phyloP scores from a whole-genome alignment of 2,329 filamentous ascomycete species.

The Penicillium sclerotigenum region DNA sequence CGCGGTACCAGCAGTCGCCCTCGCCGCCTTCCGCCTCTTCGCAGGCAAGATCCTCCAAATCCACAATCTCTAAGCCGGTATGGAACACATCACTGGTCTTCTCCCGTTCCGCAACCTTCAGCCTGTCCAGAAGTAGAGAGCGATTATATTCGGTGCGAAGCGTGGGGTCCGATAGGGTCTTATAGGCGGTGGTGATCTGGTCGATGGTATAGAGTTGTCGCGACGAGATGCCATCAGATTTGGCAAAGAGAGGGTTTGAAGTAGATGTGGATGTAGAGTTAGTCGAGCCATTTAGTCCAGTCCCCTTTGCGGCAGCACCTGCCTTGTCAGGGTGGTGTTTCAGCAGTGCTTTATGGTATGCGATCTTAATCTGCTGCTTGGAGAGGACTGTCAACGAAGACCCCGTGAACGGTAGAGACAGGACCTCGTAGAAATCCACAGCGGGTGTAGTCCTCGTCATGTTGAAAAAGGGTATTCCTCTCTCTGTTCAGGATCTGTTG shows the following conservation, averaged over 20 bases:
- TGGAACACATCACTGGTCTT: slow-evolving; percentile 41
- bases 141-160: slow-evolving; percentile 51
- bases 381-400: slow-evolving; percentile 26
- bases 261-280: background rate
- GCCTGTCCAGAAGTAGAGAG: slow-evolving; percentile 36
- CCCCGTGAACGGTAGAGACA: slow-evolving; percentile 35
- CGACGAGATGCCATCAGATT: background rate
- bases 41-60: slow-evolving; percentile 54
- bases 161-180: slow-evolving; percentile 47
- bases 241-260: background rate
- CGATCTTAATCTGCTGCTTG: slow-evolving; percentile 49
- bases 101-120: slow-evolving; percentile 23
- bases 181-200: slow-evolving; percentile 58
- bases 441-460: slow-evolving; percentile 16
- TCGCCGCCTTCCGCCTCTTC: slow-evolving; percentile 34
- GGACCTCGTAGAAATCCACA: slow-evolving; percentile 41
- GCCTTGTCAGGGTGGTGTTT: slow-evolving; percentile 59
- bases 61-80: slow-evolving; percentile 55
- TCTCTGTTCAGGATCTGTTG: background rate
- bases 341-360: slow-evolving; percentile 58
- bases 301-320: slow-evolving; percentile 15
- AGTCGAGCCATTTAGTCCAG: background rate
- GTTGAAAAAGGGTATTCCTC: background rate
- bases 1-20: slow-evolving; percentile 53
- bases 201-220: slow-evolving; percentile 48